Evolutionary conservation across 805 yeast genomes (phyloP).

Genomic region (Candida hispaniensis): DNA sequence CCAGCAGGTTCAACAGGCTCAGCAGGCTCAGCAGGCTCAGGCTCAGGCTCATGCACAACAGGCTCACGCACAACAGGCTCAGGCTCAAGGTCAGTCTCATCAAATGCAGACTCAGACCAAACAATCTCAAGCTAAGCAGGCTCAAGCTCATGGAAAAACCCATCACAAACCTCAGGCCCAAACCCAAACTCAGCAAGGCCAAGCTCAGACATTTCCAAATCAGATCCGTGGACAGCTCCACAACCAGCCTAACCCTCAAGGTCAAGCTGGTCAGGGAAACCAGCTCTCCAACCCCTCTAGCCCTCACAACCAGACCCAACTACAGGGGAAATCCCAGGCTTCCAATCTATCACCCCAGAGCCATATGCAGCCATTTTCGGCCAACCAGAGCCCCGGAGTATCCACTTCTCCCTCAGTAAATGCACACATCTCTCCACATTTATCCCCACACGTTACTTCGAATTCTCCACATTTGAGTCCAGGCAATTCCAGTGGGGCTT

Average conservation of each 20-base stretch:
- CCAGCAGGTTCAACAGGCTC: constrained; percentile 1
- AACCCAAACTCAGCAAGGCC: neutral
- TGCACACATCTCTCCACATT: neutral
- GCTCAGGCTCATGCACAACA: neutral
- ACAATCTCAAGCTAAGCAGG: neutral
- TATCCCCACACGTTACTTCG: neutral
- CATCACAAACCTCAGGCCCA: neutral
- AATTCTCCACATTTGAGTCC: no score
- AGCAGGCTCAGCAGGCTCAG: constrained; percentile 4
- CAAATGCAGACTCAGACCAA: neutral
- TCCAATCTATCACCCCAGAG: neutral
- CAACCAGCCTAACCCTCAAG: constrained; percentile 1
- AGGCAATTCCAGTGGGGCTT: no score
- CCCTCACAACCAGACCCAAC: neutral
- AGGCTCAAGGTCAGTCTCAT: constrained; percentile 1
- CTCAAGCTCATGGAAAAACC: neutral
- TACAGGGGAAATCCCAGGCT: neutral
- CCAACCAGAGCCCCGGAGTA: neutral
- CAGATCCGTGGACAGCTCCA: neutral
- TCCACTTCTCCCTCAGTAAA: neutral
- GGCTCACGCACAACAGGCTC: neutral
- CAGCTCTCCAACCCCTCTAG: neutral
- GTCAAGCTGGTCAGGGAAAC: neutral
- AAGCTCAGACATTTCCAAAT: neutral
- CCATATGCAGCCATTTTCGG: neutral